Evolutionary conservation across 1,284 basidiomycete genomes (phyloP).

Genomic region (Ustilago nuda): DNA sequence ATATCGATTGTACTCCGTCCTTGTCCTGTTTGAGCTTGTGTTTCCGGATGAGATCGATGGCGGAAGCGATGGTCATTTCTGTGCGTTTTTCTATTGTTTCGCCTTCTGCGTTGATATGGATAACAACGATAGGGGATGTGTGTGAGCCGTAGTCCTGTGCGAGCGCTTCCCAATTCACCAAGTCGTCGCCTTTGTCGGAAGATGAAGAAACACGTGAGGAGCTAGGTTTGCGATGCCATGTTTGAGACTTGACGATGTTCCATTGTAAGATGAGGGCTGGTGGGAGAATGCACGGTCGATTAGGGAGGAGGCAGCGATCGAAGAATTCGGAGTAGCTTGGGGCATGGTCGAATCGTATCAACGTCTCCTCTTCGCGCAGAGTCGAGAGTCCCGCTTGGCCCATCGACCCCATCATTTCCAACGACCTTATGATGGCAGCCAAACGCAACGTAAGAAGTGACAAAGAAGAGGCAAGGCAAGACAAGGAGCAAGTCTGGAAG

Average conservation of each 20-base stretch:
- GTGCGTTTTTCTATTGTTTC: constrained; percentile 20
- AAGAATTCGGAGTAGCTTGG: constrained; percentile 51
- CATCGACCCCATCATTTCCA: neutral
- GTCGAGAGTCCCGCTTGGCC: neutral
- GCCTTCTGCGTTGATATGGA: neutral
- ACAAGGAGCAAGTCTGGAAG: neutral
- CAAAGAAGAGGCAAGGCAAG: neutral
- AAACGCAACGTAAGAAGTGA: neutral
- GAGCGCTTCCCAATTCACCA: constrained; percentile 41
- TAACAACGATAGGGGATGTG: constrained; percentile 40
- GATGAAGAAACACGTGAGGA: neutral
- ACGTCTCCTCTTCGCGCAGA: neutral
- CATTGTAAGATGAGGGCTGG: constrained; percentile 31
- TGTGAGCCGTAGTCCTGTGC: constrained; percentile 36
- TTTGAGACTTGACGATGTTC: constrained; percentile 8
- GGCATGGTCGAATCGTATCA: constrained; percentile 18
- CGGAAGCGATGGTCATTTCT: constrained; percentile 40
- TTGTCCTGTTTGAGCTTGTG: neutral
- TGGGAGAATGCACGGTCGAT: constrained; percentile 55
- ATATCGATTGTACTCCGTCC: constrained; percentile 62
- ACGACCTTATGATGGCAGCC: neutral
- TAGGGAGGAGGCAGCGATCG: constrained; percentile 37
- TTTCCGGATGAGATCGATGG: constrained; percentile 31
- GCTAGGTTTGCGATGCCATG: neutral
- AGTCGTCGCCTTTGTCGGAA: neutral